Percentiles rank a stretch among this genome's conserved stretches.
Conservation (phyloP, 306 rosid species). For the Lagenaria siceraria region DNA sequence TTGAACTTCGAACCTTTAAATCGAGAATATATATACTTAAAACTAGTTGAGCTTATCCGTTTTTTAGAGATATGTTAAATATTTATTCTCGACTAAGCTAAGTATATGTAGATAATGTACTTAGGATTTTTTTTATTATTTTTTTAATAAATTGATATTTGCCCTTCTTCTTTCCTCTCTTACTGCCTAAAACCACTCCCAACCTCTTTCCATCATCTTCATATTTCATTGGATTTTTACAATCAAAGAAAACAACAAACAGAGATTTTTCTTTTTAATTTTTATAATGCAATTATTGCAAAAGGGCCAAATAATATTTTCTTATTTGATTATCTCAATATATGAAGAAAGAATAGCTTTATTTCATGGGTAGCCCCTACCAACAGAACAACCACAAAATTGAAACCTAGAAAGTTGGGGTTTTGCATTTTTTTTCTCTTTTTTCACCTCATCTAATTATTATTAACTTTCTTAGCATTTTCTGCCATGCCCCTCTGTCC, state of each 20-base stretch:
- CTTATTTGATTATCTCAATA: not conserved
- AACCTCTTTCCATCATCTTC: not conserved
- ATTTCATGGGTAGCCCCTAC: not conserved
- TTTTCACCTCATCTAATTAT: not conserved
- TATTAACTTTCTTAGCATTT: not conserved
- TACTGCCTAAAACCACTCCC: not conserved
- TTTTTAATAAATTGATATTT: no score
- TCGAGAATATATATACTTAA: no score
- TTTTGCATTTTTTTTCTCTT: not conserved
- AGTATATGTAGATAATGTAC: no score
- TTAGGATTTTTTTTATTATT: no score
- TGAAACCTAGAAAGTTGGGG: not conserved
- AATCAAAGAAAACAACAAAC: not conserved
- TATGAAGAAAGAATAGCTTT: not conserved
- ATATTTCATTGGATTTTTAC: not conserved
- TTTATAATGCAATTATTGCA: no score
- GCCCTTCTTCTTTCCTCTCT: no score
- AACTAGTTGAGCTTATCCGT: no score
- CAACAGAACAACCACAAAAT: not conserved
- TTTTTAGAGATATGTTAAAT: no score
- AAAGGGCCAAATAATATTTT: not conserved
- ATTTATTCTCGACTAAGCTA: no score
- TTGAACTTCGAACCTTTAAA: no score
- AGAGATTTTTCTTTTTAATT: not conserved
- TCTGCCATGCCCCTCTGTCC: not conserved